Evolutionary conservation across 495 filamentous ascomycete species (phyloP).

Genomic region (Hypoxylon crocopeplum): DNA sequence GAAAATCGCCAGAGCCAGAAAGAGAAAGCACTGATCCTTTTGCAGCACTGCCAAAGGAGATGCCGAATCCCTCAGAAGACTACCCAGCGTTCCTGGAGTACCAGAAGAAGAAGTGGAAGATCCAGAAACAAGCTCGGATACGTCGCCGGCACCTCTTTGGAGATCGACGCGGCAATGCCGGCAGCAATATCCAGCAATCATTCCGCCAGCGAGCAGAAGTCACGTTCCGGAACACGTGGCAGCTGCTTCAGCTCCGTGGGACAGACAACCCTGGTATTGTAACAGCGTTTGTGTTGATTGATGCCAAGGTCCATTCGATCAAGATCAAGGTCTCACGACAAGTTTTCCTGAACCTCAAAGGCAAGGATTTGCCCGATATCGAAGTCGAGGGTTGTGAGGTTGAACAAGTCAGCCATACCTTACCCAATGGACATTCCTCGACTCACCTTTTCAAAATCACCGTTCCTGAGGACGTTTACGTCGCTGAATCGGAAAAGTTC

Average conservation of each 20-base stretch:
- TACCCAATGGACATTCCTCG: slow-evolving; percentile 95
- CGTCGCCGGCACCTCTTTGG: slow-evolving; percentile 92
- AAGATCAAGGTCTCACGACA: slow-evolving; percentile 90
- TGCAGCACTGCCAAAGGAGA: slow-evolving; percentile 79
- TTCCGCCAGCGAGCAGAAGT: slow-evolving; percentile 92
- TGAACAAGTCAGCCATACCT: slow-evolving; percentile 87
- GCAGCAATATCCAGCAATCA: slow-evolving; percentile 80
- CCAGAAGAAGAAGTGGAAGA: slow-evolving; percentile 99
- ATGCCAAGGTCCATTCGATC: slow-evolving; percentile 83
- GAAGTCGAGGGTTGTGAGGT: slow-evolving; percentile 86
- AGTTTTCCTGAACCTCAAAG: slow-evolving; percentile 89
- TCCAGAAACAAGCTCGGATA: slow-evolving; percentile 90
- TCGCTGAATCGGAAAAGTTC: slow-evolving; percentile 82
- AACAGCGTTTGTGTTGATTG: slow-evolving; percentile 88
- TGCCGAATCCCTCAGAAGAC: slow-evolving; percentile 87
- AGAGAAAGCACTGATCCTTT: slow-evolving; percentile 75
- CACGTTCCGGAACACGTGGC: slow-evolving; percentile 91
- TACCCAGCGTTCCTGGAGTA: slow-evolving; percentile 91
- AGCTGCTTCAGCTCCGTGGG: slow-evolving; percentile 83
- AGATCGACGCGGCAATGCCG: slow-evolving; percentile 70
- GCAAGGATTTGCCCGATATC: slow-evolving; percentile 84
- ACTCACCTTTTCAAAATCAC: slow-evolving; percentile 93
- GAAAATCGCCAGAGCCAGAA: slow-evolving; percentile 75
- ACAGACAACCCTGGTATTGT: slow-evolving; percentile 86
- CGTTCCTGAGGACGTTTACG: slow-evolving; percentile 85